phyloP scores from a whole-genome alignment of 495 filamentous ascomycete species.

The Cercophora newfieldiana region DNA sequence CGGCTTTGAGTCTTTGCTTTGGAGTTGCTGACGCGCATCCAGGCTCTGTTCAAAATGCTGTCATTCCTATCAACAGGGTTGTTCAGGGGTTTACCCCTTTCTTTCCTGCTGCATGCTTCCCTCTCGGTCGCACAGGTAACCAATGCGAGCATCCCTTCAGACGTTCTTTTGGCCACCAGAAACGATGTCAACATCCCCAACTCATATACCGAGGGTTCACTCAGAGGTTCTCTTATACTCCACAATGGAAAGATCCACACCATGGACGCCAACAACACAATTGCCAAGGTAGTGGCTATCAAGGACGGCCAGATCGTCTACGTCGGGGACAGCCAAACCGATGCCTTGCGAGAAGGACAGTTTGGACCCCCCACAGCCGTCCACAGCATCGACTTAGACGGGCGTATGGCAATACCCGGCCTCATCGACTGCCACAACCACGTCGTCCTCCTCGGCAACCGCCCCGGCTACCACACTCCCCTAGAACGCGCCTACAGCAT shows the following conservation, averaged over 20 bases:
- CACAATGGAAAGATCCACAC: slow-evolving; percentile 30
- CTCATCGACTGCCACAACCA: slow-evolving; percentile 34
- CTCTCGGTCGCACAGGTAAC: not conserved
- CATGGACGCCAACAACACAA: slow-evolving; percentile 17
- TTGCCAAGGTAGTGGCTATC: slow-evolving; percentile 27
- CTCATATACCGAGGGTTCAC: slow-evolving; percentile 18
- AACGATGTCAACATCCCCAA: not conserved
- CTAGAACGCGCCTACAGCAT: slow-evolving; percentile 28
- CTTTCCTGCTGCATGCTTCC: not conserved
- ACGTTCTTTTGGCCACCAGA: not conserved
- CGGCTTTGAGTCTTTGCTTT: not conserved
- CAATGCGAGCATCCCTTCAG: not conserved
- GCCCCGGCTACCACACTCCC: slow-evolving; percentile 31
- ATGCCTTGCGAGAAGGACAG: slow-evolving; percentile 8
- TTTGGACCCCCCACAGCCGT: not conserved
- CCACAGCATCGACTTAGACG: slow-evolving; percentile 20
- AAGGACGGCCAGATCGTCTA: slow-evolving; percentile 27
- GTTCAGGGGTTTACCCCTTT: not conserved
- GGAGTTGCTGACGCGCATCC: not conserved
- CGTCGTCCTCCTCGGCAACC: slow-evolving; percentile 29
- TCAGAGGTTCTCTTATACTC: slow-evolving; percentile 23
- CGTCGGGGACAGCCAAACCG: slow-evolving; percentile 24
- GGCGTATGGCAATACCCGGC: slow-evolving; percentile 24
- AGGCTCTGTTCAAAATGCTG: not conserved
- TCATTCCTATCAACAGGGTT: not conserved